Evolutionary conservation across 2,329 filamentous ascomycete species (phyloP), one percentile per base, ranked within the genome.

Genomic region (Aspergillus neotritici): DNA sequence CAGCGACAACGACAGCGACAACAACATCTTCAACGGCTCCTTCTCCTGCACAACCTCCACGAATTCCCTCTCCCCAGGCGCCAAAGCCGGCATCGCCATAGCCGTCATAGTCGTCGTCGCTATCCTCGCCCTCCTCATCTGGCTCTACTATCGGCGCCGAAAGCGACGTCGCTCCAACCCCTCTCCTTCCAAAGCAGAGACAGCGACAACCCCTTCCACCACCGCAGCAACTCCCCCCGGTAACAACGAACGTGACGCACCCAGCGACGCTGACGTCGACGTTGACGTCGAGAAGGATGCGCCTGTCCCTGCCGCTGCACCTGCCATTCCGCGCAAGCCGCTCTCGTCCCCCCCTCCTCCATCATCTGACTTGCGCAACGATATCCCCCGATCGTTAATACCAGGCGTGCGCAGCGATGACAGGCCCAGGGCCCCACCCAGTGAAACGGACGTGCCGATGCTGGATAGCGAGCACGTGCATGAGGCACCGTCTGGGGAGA

Each of bases 51-150:
- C 48, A 14, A 51, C 43, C 10, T 31, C 31, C 29, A 32, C 41
- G 28, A 14, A 34, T 43, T 48, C 49, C 16, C 47, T 64, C 3
- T 53, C 49, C 37, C 40, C 53, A 30, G 58, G 56, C 29, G 52
- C 56, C 11, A 63, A 63, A 52, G 58, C 51, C 1, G 61, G 60
- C 3, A 62, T 65, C 11, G 60, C 59, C 6, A 48, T 56, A 56
- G 42, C 70, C 58, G 57, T 77, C 60, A 50, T 67, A 57, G 37
- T 72, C 57, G 35, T 72, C 54, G 36, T 54, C 4, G 13, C 60
- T 4, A 30, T 60, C 7, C 21, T 61, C 5, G 3, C 55, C 1
- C 12, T 51, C 1, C 2, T 47, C 4, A 11, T 54, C 3, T 61
- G 57, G 57, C 41, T 50, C 10, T 14, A 25, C 21, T 25, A 50